These are phyloP conservation scores for Sarocladiaceae sp. DNA, from an alignment of 2,329 filamentous ascomycete species.

Conservation along the genomic window DNA sequence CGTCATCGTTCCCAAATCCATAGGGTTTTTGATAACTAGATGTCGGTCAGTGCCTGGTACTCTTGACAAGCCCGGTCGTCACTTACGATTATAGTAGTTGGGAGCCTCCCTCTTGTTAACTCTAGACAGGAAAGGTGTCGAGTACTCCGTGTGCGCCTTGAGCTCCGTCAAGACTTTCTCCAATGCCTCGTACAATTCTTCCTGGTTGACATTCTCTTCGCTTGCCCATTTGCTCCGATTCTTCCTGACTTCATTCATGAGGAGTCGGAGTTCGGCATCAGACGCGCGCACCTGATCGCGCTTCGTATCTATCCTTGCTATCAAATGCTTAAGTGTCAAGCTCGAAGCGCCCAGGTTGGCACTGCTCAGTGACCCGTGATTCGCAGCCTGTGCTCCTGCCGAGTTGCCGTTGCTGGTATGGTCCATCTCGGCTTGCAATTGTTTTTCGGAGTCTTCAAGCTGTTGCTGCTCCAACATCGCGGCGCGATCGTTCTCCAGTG, in stretches of 20 bases:
- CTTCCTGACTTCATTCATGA: conserved; percentile 97
- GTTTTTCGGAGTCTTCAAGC: conserved; percentile 91
- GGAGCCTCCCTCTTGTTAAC: conserved; percentile 97
- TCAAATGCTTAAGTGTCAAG: conserved; percentile 92
- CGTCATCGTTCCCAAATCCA: conserved; percentile 97
- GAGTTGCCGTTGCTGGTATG: conserved; percentile 49
- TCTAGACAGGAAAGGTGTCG: conserved; percentile 85
- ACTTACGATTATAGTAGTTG: conserved; percentile 85
- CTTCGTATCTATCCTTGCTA: conserved; percentile 90
- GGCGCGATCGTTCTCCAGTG: conserved; percentile 87
- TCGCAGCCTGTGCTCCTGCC: conserved; percentile 47
- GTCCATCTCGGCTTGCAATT: conserved; percentile 92
- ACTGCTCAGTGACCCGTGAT: conserved; percentile 84
- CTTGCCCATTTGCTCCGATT: conserved; percentile 98
- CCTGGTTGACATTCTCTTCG: conserved; percentile 94
- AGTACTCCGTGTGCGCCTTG: conserved; percentile 95
- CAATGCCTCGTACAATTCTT: conserved; percentile 92
- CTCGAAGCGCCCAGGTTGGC: conserved; percentile 94
- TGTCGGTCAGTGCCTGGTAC: conserved; percentile 17
- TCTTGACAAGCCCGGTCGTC: neutral
- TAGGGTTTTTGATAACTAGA: conserved; percentile 86
- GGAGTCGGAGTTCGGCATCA: conserved; percentile 80
- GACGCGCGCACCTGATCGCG: conserved; percentile 84
- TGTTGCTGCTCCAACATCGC: conserved; percentile 98
- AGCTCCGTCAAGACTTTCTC: conserved; percentile 97